Evolutionary conservation across 805 yeast genomes (phyloP), one percentile per base, ranked within the genome.

Genomic region (Yamadazyma tumulicola): DNA sequence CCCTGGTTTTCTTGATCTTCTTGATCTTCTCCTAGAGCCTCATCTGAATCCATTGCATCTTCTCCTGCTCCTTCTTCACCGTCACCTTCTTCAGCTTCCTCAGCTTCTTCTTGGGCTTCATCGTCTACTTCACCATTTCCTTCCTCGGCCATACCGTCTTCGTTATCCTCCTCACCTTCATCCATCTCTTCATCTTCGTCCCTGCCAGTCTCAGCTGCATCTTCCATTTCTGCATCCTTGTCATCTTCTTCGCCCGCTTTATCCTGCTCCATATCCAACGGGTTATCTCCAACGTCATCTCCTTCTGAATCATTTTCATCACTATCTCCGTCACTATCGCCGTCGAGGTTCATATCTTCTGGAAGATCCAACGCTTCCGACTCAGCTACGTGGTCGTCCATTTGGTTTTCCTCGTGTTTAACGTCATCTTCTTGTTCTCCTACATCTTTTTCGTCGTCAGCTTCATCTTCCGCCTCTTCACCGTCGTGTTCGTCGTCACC

Each of bases 311-410:
- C 74, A 1, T 67, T 76, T n/a, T 54, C 61, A n/a, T n/a, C n/a
- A n/a, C n/a, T n/a, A 8, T 48, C 57, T 2, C 46, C 57, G 8
- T 79, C 89, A 4, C 72, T 81, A 16, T 76, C 94, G n/a, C 80
- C 79, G 51, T 91, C 97, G 19, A 91, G 65, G 47, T 91, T 79
- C 70, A 91, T 75, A 49, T 89, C 96, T 11, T 93, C 97, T 0
- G 97, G 97, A 19, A 91, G 67, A 15, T 93, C 96, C 45, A 91
- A 65, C 3, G 89, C 79, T 40, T 93, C 97, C 5, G 79, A 68
- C 54, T 93, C 95, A 13, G 89, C 91, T 29, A 81, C 86, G 38
- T 79, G 65, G 12, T 76, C 75, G 29, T 86, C 95, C 33, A 85
- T 55, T 39, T 81, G 78, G 32, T 84, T 84, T 26, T 80, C 85